Evolutionary conservation across 306 rosid species (phyloP).

Genomic region (Vicia sativa): DNA sequence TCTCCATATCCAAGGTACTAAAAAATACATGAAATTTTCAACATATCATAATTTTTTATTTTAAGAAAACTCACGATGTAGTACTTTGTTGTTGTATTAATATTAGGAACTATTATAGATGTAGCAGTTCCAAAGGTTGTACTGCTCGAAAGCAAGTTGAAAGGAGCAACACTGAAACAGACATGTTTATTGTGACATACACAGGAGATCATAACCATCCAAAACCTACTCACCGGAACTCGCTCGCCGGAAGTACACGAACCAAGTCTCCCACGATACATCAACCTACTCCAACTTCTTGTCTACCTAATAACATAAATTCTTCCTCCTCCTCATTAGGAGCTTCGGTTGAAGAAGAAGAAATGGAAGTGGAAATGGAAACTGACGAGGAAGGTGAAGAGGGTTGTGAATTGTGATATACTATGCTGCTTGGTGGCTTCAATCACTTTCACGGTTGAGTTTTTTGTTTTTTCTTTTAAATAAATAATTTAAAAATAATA

Average conservation of each 20-base stretch:
- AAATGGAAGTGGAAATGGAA: slow-evolving; percentile 8
- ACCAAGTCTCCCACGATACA: slow-evolving; percentile 29
- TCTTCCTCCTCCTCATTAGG: neutral
- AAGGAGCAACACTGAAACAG: slow-evolving; percentile 55
- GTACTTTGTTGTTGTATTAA: neutral
- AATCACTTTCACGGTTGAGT: neutral
- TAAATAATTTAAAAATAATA: neutral
- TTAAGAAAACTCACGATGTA: neutral
- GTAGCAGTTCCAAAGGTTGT: slow-evolving; percentile 83
- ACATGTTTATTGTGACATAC: slow-evolving; percentile 60
- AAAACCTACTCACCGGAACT: slow-evolving; percentile 72
- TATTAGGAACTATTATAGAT: slow-evolving; percentile 78
- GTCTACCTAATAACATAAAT: neutral
- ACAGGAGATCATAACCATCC: slow-evolving; percentile 79
- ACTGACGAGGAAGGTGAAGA: slow-evolving; percentile 7
- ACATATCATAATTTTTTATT: too few relatives aligned
- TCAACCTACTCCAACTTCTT: neutral
- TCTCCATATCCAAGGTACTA: slow-evolving; percentile 76
- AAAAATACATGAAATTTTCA: too few relatives aligned
- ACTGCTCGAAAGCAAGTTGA: slow-evolving; percentile 80
- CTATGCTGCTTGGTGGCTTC: neutral
- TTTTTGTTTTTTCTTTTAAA: neutral
- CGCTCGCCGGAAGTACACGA: slow-evolving; percentile 75
- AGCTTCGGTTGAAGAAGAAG: slow-evolving; percentile 10
- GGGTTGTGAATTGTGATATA: neutral